A percentile compares a stretch with the other conserved stretches of the same genome.
Evolutionary conservation across 179 eudicot genomes (phyloP).

Genomic region (Spinacia oleracea): DNA sequence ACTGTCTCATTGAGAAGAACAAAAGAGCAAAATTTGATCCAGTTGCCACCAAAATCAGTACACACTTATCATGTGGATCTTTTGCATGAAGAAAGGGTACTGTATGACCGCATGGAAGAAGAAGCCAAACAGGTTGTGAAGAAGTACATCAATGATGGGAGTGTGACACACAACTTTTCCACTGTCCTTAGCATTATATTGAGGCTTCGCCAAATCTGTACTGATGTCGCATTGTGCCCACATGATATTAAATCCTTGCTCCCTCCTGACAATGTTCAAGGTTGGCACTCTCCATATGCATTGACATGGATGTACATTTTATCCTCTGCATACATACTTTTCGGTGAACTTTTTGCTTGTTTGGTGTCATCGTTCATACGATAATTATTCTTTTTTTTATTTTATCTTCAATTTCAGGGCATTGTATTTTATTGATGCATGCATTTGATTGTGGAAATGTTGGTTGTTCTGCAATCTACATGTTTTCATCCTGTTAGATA

Average conservation of each 20-base stretch:
- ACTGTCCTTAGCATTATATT: constrained; percentile 73
- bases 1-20: constrained; percentile 86
- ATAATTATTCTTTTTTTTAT: background rate
- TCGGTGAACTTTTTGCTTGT: background rate
- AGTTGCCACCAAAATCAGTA: constrained; percentile 63
- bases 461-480: background rate
- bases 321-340: background rate
- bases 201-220: constrained; percentile 90
- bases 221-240: constrained; percentile 80
- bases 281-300: constrained; percentile 29
- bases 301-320: background rate
- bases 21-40: constrained; percentile 66
- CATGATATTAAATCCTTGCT: constrained; percentile 65
- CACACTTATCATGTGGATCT: constrained; percentile 72
- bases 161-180: constrained; percentile 57
- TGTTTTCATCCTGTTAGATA: background rate
- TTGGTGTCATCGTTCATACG: background rate
- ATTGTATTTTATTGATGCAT: background rate
- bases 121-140: constrained; percentile 70
- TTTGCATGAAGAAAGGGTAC: constrained; percentile 64
- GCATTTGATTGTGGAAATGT: background rate
- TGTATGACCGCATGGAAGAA: constrained; percentile 81
- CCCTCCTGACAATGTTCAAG: constrained; percentile 64
- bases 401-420: background rate
- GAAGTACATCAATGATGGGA: constrained; percentile 54